Evolutionary conservation across 2,329 filamentous ascomycete species (phyloP).

Genomic region (Aspergillus tamarii): DNA sequence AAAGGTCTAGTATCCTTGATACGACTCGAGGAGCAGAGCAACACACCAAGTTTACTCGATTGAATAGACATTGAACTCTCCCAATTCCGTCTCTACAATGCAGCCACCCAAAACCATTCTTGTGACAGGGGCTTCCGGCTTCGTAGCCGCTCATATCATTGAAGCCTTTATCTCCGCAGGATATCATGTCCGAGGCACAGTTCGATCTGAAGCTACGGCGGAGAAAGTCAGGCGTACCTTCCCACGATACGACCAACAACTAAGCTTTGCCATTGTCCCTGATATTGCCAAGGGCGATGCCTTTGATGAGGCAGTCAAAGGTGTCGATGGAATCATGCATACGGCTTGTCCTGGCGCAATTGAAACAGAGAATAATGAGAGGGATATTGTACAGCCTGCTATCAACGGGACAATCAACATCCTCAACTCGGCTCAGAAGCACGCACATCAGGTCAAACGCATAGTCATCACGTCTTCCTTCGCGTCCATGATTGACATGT

Average conservation of each 20-base stretch:
- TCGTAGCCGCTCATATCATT: background rate
- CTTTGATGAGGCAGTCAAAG: background rate
- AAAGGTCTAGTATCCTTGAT: too few relatives aligned
- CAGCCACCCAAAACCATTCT: background rate
- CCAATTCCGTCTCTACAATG: background rate
- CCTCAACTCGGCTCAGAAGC: background rate
- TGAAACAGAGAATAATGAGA: background rate
- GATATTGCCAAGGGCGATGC: background rate
- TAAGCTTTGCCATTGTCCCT: background rate
- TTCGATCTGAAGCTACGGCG: background rate
- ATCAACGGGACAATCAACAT: background rate
- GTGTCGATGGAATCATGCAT: background rate
- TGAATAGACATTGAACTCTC: too few relatives aligned
- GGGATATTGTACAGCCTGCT: background rate
- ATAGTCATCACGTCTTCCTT: background rate
- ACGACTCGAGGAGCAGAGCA: too few relatives aligned
- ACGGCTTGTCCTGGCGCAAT: background rate
- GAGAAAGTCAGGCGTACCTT: background rate
- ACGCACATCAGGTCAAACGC: background rate
- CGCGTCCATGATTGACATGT: background rate
- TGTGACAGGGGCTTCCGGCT: background rate
- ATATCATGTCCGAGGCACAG: background rate
- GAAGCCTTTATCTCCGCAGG: background rate
- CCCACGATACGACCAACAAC: background rate
- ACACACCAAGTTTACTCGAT: too few relatives aligned